Base-by-base conservation (phyloP, 2,329 filamentous ascomycete species). In the Cephalotrichum gorgonifer region DNA sequence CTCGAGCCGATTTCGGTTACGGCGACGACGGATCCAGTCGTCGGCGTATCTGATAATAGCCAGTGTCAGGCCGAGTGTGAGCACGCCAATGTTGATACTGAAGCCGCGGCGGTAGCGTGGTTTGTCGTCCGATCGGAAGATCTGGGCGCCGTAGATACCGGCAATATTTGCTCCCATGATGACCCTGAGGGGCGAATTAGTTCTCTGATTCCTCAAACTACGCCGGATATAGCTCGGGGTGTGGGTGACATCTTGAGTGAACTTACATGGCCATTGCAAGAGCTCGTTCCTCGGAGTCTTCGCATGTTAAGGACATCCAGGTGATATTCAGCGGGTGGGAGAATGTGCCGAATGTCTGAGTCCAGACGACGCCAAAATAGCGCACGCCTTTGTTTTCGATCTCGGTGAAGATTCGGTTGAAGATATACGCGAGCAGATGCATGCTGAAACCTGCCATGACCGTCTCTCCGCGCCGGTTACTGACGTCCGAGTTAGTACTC, bases 351-450 rank as follows among this genome's bases (percentile, higher is more conserved):
- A 48, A 48, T 3, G 33, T 48, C 38, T 52, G 49, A 60, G 55
- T 4, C 54, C 56, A 56, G 56, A 60, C 39, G 57, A 54, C 8
- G 59, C 35, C 0, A 62, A n/a, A 45, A 63, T 58, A 14, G 50
- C 53, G 28, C 25, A 20, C 23, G 15, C 33, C 33, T 30, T 41
- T 39, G 33, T 27, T 48, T 22, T 56, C 57, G 20, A 73, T 55
- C 50, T 72, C 67, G 0, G 73, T 75, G 55, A 78, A 77, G 54
- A 64, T 64, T 20, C 74, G 71, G 57, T 77, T 76, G 61, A 78
- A 71, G 47, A 77, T 63, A 52, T 77, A 76, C 43, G 72, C 74
- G 7, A 76, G 58, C 26, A 76, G 54, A 50, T 7, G 49, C 52
- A 52, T 41, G 54, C 48, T 57, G 55, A 44, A 56, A 33, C 38